Evolutionary conservation across 2,329 filamentous ascomycete species (phyloP).

Genomic region (Paraphaeosphaeria sporulosa): DNA sequence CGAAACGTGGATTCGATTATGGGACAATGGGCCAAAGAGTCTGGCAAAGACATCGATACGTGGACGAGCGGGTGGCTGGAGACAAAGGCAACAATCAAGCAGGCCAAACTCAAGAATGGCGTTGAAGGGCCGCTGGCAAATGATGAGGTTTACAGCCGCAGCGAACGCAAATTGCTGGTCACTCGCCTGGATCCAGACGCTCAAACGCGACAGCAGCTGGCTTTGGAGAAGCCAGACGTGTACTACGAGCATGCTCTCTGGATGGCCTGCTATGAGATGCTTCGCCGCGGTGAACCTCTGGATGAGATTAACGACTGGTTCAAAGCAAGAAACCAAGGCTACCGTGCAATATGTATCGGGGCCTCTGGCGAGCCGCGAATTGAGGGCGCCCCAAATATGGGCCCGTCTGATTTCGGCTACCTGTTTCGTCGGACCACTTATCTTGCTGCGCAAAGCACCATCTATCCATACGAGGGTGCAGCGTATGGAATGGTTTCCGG

Average conservation of each 20-base stretch:
- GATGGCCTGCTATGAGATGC: conserved; percentile 92
- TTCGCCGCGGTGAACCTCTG: conserved; percentile 81
- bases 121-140: conserved; percentile 35
- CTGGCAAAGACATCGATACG: conserved; percentile 69
- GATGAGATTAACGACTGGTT: conserved; percentile 85
- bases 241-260: conserved; percentile 91
- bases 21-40: conserved; percentile 72
- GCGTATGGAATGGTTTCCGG: conserved; percentile 92
- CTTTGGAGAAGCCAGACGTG: conserved; percentile 81
- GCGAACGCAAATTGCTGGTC: conserved; percentile 68
- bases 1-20: conserved; percentile 79
- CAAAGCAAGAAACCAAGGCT: conserved; percentile 82
- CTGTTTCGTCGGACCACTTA: conserved; percentile 83
- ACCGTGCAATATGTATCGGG: conserved; percentile 85
- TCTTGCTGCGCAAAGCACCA: conserved; percentile 72
- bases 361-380: conserved; percentile 64
- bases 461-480: conserved; percentile 82
- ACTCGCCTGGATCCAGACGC: conserved; percentile 94
- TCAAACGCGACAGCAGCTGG: conserved; percentile 77
- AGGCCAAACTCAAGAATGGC: conserved; percentile 77
- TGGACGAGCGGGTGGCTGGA: conserved; percentile 92
- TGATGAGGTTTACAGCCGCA: conserved; percentile 53
- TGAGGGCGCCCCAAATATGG: conserved; percentile 49
- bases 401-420: conserved; percentile 51
- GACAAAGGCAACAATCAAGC: conserved; percentile 88